Base-by-base conservation (phyloP, 2,329 filamentous ascomycete species). In the Diplodia mutila region DNA sequence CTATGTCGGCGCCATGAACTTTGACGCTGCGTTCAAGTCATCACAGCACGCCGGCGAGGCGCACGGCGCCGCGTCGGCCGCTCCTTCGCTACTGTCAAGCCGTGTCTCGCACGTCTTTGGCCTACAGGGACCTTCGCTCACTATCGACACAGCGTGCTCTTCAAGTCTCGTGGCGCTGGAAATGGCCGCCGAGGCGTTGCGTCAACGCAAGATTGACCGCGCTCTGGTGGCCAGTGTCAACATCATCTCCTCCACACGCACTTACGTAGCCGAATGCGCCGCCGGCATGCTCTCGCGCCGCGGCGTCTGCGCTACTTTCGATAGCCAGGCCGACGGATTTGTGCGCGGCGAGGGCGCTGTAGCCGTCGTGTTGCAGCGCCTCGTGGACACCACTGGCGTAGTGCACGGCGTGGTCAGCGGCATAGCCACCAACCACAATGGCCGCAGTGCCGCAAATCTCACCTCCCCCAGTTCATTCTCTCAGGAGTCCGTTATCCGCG, bases 311-410 rank as follows among this genome's bases (percentile, higher is more conserved):
- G 63, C 69, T 49, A 76, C 74, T 46, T 80, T 77, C 68, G 88
- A 89, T 71, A 74, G 79, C 16, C 80, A 81, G 4, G 89, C 86
- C n/a, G 85, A 86, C 69, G 89, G 89, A 1, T 91, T 90, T 72
- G 87, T 84, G 0, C 82, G 88, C 37, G 89, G 87, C 1, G 89
- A 91, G 71, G 89, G 88, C 0, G 80, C 86, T 32, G 86, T 82
- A 0, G 81, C 86, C 16, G 71, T 90, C 2, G 73, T 90, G 14
- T 73, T 90, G 76, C 82, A 81, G 1, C 77, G 90, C 0, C 77
- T 80, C 2, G 29, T 21, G 8, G 55, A 37, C 8, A 4, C 86
- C 12, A 73, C 69, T n/a, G 90, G 89, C 76, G 82, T 81, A 1
- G 77, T 90, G 0, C 79, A 81, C 0, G 80, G 79, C 2, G 71